Percentiles rank a stretch among this genome's conserved stretches.
Conservation (phyloP, 371 early-diverging fungal genomes). For the Rhizopus microsporus region DNA sequence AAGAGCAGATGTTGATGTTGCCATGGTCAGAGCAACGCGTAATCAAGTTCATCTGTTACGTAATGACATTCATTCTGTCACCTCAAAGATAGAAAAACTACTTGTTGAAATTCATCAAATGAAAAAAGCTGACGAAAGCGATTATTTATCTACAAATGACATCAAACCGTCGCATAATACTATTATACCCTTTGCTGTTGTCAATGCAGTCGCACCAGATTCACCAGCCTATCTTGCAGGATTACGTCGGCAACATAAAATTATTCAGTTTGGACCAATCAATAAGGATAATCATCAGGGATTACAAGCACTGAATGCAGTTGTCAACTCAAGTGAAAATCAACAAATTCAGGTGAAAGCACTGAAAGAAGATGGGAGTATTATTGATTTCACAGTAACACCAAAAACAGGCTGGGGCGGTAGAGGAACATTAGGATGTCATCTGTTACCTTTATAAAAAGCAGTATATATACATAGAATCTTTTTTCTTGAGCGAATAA, state of each 20-base stretch:
- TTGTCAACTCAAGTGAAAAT: slow-evolving; percentile 60
- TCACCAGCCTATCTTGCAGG: slow-evolving; percentile 80
- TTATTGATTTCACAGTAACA: slow-evolving; percentile 41
- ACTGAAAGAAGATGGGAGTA: slow-evolving; percentile 34
- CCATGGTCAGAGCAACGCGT: slow-evolving; percentile 59
- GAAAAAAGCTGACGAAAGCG: slow-evolving; percentile 10
- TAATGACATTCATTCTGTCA: slow-evolving; percentile 74
- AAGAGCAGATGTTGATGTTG: slow-evolving; percentile 84
- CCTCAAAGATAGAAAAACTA: slow-evolving; percentile 69
- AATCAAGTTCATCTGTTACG: slow-evolving; percentile 61
- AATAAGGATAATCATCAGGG: slow-evolving; percentile 46
- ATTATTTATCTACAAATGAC: neutral
- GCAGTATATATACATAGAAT: neutral
- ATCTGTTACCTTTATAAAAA: slow-evolving; percentile 39
- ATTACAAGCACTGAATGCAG: slow-evolving; percentile 53
- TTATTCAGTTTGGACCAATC: slow-evolving; percentile 65
- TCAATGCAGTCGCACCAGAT: slow-evolving; percentile 81
- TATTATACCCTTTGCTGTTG: slow-evolving; percentile 67
- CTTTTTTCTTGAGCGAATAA: too few relatives aligned
- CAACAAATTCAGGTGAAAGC: slow-evolving; percentile 51
- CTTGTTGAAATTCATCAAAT: slow-evolving; percentile 67
- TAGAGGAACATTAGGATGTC: slow-evolving; percentile 73
- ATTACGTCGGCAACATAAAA: slow-evolving; percentile 59
- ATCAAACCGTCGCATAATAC: slow-evolving; percentile 1
- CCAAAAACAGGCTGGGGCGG: slow-evolving; percentile 75